Conservation (phyloP, 2,329 filamentous ascomycete species). For the Pyrenochaeta sp. region DNA sequence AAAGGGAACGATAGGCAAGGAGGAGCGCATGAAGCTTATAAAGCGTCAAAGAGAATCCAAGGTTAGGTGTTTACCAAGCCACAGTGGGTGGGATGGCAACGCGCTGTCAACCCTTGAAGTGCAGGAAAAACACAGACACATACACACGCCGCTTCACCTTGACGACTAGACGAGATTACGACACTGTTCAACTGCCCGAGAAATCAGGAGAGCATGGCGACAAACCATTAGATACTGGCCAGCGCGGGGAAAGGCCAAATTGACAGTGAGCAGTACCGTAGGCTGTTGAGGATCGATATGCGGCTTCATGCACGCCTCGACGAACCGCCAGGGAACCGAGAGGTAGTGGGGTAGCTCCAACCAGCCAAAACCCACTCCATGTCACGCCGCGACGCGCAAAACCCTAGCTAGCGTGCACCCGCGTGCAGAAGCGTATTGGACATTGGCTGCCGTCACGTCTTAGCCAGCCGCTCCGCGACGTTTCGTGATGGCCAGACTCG, state of each 20-base stretch:
- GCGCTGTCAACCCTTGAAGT: background rate
- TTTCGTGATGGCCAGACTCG: slow-evolving; percentile 13
- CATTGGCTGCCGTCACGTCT: background rate
- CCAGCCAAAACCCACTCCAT: slow-evolving; percentile 6
- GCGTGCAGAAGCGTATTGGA: background rate
- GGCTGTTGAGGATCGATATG: slow-evolving; percentile 34
- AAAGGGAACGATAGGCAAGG: background rate
- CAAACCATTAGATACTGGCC: background rate
- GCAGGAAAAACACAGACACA: too few species aligned
- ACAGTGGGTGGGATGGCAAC: background rate
- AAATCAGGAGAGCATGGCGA: slow-evolving; percentile 19
- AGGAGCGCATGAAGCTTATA: slow-evolving; percentile 9
- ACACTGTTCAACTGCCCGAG: background rate
- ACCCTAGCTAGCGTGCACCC: background rate
- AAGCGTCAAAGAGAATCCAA: background rate
- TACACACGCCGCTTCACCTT: background rate
- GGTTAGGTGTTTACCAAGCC: background rate
- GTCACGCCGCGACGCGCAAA: slow-evolving; percentile 2
- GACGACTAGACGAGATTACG: background rate
- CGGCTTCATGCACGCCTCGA: slow-evolving; percentile 31
- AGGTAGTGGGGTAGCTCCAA: slow-evolving; percentile 36
- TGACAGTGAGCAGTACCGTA: slow-evolving; percentile 21
- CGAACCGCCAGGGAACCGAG: slow-evolving; percentile 12
- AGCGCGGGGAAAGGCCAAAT: slow-evolving; percentile 20
- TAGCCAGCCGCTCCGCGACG: slow-evolving; percentile 13